phyloP scores from a whole-genome alignment of 116 monocot genomes.

The Iris pallida region DNA sequence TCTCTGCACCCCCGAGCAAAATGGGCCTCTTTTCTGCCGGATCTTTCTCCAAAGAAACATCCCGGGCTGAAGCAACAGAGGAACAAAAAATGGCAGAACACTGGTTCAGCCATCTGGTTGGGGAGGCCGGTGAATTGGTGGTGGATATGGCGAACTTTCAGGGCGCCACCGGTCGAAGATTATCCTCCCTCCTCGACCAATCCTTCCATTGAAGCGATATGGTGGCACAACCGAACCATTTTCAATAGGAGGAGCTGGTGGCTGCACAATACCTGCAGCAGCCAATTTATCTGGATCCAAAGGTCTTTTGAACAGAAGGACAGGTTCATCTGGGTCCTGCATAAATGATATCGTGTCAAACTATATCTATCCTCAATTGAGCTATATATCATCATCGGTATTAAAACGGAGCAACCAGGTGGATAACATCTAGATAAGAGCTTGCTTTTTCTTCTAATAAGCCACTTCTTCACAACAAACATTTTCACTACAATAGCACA shows the following conservation, averaged over 20 bases:
- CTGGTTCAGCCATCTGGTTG: conserved; percentile 34
- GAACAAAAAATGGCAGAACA: background rate
- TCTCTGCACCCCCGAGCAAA: background rate
- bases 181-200: conserved; percentile 88
- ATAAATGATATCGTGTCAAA: background rate
- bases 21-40: background rate
- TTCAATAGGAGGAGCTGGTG: conserved; percentile 54
- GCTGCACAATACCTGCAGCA: conserved; percentile 57
- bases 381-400: no score
- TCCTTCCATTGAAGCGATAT: conserved; percentile 63
- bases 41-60: background rate
- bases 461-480: no score
- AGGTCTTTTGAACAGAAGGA: conserved; percentile 68
- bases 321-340: conserved; percentile 68
- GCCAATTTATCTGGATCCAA: conserved; percentile 58
- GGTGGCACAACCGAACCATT: conserved; percentile 44
- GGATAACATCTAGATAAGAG: no score
- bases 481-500: no score
- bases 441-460: no score
- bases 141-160: conserved; percentile 12
- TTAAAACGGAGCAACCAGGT: no score
- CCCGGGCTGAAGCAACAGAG: conserved; percentile 1
- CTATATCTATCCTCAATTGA: no score
- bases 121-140: conserved; percentile 10
- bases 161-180: conserved; percentile 80